A percentile compares a stretch with the other conserved stretches of the same genome.
phyloP scores from a whole-genome alignment of 2,329 filamentous ascomycete species.

The Diaporthe sp. region DNA sequence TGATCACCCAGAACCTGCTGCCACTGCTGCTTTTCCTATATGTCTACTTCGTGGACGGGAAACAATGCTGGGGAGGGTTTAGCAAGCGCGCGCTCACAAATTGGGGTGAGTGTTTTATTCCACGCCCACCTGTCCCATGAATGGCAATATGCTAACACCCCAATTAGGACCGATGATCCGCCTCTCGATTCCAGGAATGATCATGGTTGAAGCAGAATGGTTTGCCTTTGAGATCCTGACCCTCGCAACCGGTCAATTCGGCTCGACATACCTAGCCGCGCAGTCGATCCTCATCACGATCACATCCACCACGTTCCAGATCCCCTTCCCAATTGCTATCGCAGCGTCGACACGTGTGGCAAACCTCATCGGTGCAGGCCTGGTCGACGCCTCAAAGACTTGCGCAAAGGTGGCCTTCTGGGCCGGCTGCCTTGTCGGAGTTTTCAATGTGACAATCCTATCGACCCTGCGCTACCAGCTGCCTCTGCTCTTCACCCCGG shows the following conservation, averaged over 20 bases:
- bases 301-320: slow-evolving; percentile 84
- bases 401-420: slow-evolving; percentile 81
- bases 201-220: slow-evolving; percentile 96
- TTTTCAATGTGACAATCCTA: slow-evolving; percentile 81
- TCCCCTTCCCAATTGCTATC: slow-evolving; percentile 92
- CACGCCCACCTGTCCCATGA: slow-evolving; percentile 21
- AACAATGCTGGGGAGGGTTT: slow-evolving; percentile 85
- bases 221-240: slow-evolving; percentile 93
- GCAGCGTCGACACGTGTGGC: slow-evolving; percentile 89
- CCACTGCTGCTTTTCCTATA: slow-evolving; percentile 79
- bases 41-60: slow-evolving; percentile 76
- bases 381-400: slow-evolving; percentile 82
- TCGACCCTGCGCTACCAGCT: slow-evolving; percentile 76
- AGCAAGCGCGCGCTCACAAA: slow-evolving; percentile 76
- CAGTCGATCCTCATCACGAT: slow-evolving; percentile 87
- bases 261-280: slow-evolving; percentile 82
- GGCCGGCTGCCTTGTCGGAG: slow-evolving; percentile 75
- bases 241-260: slow-evolving; percentile 82
- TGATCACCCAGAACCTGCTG: slow-evolving; percentile 79
- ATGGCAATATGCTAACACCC: not conserved
- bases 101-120: slow-evolving; percentile 71
- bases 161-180: slow-evolving; percentile 78
- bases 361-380: slow-evolving; percentile 88
- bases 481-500: slow-evolving; percentile 81
- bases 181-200: slow-evolving; percentile 86